phyloP scores from a whole-genome alignment of 352 stramenopile species.

The Pythium periplocum region DNA sequence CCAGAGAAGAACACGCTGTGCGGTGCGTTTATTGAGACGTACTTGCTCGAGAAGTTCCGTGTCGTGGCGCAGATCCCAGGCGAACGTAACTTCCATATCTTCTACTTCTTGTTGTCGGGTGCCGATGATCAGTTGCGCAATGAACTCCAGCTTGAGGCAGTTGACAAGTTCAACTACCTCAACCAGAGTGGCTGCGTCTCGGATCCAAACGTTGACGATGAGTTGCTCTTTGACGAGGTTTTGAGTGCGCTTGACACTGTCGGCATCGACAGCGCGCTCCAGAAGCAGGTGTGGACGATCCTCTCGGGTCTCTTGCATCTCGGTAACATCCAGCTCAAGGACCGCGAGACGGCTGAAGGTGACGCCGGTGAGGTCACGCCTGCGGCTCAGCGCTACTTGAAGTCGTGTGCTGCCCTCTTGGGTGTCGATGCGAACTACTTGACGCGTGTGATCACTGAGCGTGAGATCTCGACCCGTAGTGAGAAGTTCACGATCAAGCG shows the following conservation, averaged over 20 bases:
- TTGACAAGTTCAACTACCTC: conserved; percentile 70
- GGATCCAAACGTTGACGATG: conserved; percentile 84
- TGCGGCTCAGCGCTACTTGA: conserved; percentile 45
- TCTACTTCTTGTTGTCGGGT: conserved; percentile 85
- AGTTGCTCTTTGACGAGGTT: conserved; percentile 84
- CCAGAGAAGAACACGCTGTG: conserved; percentile 61
- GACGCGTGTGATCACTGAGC: conserved; percentile 72
- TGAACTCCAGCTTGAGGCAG: conserved; percentile 51
- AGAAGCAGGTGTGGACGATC: conserved; percentile 76
- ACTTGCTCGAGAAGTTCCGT: conserved; percentile 87
- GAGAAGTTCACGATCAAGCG: conserved; percentile 81
- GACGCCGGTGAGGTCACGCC: conserved; percentile 65
- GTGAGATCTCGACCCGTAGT: conserved; percentile 69
- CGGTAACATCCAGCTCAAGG: conserved; percentile 72
- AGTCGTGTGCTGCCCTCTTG: conserved; percentile 54
- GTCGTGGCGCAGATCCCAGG: conserved; percentile 82
- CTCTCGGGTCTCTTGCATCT: conserved; percentile 75
- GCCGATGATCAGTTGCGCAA: conserved; percentile 51
- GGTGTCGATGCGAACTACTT: conserved; percentile 64
- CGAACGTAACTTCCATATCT: conserved; percentile 90
- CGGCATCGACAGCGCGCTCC: conserved; percentile 55
- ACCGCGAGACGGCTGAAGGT: conserved; percentile 75
- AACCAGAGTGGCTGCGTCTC: conserved; percentile 85
- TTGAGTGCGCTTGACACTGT: conserved; percentile 71
- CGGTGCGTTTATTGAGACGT: conserved; percentile 85